Evolutionary conservation across 2,329 filamentous ascomycete genomes (phyloP), one percentile per base, ranked within the genome.

Genomic region (Salinomyces thailandicus): DNA sequence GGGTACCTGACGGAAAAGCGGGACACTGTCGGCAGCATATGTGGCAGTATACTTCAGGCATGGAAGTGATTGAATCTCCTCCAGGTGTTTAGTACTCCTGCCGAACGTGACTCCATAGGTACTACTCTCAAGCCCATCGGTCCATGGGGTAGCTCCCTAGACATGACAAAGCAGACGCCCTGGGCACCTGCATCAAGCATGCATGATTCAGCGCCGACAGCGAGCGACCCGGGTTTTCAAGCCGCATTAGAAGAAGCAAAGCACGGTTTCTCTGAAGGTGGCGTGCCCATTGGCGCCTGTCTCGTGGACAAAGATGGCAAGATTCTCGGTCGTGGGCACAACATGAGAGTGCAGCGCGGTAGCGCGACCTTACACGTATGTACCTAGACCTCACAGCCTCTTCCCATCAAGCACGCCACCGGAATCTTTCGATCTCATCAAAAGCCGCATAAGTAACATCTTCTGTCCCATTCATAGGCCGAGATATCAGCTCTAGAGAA

Each of bases 401-500:
- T 26, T 16, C 18, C 8, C 18, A 34, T 34, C 8, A n/a, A 30
- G 12, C 30, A 29, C 11, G 29, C 22, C 9, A 26, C 22, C 9
- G n/a, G 22, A 26, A 9, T 26, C n/a, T 16, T 30, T 3, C 27
- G 8, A 30, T 30, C 30, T 32, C 15, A 43, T 13, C 29, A 24
- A 20, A 26, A 26, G 9, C 22, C 22, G n/a, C n/a, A n/a, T 26
- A n/a, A 26, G n/a, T 26, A 26, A 26, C 22, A 8, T 26, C 4
- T 26, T 9, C n/a, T n/a, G 22, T 22, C 29, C n/a, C 18, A 14
- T n/a, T n/a, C n/a, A n/a, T n/a, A 85, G 79, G 82, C 75, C 45
- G 82, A 87, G 58, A 86, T 81, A 14, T 77, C 80, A 13, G 75
- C 79, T n/a, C 68, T 87, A 26, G 77, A 82, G 54, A 78, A 81